Evolutionary conservation across 202 grass and related monocot species (phyloP).

Genomic region (Setaria viridis): DNA sequence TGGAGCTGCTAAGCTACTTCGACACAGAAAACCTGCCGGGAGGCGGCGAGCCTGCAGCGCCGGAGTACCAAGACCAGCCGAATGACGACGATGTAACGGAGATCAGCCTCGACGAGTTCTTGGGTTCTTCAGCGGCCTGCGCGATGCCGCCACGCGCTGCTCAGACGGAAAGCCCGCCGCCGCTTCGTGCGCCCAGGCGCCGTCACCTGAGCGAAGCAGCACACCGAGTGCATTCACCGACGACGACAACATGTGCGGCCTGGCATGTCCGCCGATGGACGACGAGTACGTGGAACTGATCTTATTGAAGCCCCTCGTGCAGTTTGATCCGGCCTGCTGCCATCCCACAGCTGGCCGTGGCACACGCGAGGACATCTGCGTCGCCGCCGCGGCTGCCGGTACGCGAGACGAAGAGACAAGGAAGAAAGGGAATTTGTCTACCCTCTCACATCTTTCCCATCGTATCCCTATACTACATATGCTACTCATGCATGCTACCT

Average conservation of each 20-base stretch:
- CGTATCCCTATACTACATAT: too few relatives aligned
- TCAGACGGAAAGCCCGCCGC: background rate
- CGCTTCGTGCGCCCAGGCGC: background rate
- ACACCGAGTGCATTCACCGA: background rate
- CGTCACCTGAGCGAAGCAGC: background rate
- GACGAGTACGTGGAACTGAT: background rate
- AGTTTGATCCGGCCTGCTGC: background rate
- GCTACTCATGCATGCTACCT: too few relatives aligned
- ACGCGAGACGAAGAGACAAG: too few relatives aligned
- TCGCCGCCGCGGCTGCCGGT: too few relatives aligned
- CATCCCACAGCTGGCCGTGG: too few relatives aligned
- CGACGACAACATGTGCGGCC: background rate
- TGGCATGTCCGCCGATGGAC: slow-evolving; percentile 8
- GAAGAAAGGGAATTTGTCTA: too few relatives aligned
- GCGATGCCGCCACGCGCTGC: background rate
- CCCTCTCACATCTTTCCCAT: too few relatives aligned
- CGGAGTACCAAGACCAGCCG: too few relatives aligned
- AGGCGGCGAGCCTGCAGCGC: background rate
- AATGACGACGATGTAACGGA: background rate
- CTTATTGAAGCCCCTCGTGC: background rate
- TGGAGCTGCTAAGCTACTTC: background rate
- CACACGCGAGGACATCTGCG: too few relatives aligned
- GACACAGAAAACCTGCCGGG: background rate
- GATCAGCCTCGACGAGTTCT: background rate
- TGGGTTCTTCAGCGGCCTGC: background rate